Evolutionary conservation across 1,284 basidiomycete genomes (phyloP), one percentile per base, ranked within the genome.

Genomic region (Albatrellus sp.): DNA sequence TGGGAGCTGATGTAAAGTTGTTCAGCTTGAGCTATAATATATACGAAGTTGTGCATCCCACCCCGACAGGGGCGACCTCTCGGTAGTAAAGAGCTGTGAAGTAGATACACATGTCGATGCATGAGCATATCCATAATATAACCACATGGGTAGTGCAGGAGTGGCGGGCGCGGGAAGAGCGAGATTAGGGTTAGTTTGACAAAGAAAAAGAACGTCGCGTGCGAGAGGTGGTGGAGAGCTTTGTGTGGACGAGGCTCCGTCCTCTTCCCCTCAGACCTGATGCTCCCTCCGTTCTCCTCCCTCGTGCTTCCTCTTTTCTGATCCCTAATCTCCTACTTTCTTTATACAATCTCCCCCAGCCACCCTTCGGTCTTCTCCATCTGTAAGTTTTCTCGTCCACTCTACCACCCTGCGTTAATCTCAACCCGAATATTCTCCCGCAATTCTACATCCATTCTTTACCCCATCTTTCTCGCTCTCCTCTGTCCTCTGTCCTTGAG

Each of bases 21-120:
- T 59, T 12, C 39, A 88, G 85, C 57, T 63, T 90, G 54, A 73
- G 74, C 48, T 90, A 78, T 60, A 89, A 89, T 56, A 75, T 89
- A 44, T 82, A 86, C 55, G 64, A 75, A 46, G 67, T 83, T 7
- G 49, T 73, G 19, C 53, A 72, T 42, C 50, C 53, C 5, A 40
- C 50, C 17, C 34, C 31, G 42, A 37, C 28, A 37, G 31, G 35
- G 20, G 44, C 47, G 17, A 54, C 48, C 30, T 33, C 31, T 43
- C 47, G 38, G 55, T 57, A 36, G 10, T 30, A 13, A n/a, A 20
- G 38, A 9, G 38, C 9, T 14, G 38, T 19, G 12, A 17, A 32
- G 30, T 32, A 31, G 40, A 31, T 42, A 20, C 10, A 30, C 28
- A 31, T 19, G 11, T 20, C n/a, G 13, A 20, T 35, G 33, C 8